Evolutionary conservation across 257 asterid genomes (phyloP), one percentile per base, ranked within the genome.

Genomic region (Rehmannia glutinosa): DNA sequence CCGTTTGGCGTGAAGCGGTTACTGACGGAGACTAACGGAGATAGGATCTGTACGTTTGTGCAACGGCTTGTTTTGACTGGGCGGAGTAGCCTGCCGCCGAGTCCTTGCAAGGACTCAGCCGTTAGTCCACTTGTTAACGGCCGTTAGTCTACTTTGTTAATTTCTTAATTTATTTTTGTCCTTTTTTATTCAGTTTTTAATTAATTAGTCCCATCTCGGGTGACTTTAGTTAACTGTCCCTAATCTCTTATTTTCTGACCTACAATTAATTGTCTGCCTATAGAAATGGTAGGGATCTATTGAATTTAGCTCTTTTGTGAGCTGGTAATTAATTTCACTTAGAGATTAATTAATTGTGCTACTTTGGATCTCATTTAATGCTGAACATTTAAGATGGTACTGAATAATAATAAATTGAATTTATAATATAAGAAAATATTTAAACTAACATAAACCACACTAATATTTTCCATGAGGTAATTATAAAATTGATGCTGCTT

Each of bases 1-100:
- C 95, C 96, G 76, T 92, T 92, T 68, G 97, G 98, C 81, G 96
- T 96, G 79, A 92, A 92, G 73, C 86, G 97, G 74, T 65, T 92
- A 39, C 52, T 84, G 66, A 78, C 90, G 89, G 97, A 90, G 91
- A 92, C 86, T 47, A 92, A 92, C 82, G 90, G 93, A 7, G 87
- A 86, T 68, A 80, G 96, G 65, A 81, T 92, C 49, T 78, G 70
- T 23, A 79, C 71, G 24, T 82, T 92, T 1, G 98, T 81, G 74
- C 96, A 86, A 74, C 95, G 96, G 23, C 95, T 92, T 7, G 95
- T 87, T 32, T 90, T 80, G 7, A 38, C 84, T 3, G 89, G 96
- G 27, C 83, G 79, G 84, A 87, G 74, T 62, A 87, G 97, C 66
- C 77, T 75, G 69, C 98, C 97, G 23, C 91, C 98, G 19, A 86